Conservation (phyloP, 2,329 filamentous ascomycete genomes). For the Penicillium occitanis region DNA sequence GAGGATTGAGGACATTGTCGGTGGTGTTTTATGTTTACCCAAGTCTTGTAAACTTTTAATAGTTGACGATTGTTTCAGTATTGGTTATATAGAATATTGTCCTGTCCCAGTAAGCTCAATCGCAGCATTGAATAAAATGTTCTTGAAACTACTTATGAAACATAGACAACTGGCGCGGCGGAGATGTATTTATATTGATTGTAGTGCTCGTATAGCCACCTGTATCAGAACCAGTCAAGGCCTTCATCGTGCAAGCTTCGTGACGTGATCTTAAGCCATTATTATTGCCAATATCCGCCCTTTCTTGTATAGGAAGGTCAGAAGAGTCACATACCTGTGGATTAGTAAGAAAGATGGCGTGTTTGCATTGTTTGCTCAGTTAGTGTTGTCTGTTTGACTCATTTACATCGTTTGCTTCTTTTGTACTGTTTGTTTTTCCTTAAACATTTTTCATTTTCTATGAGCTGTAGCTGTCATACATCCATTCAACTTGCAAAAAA, state of each 20-base stretch:
- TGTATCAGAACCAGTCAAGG: neutral
- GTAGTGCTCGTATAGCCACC: neutral
- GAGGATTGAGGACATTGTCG: slow-evolving; percentile 23
- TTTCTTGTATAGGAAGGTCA: neutral
- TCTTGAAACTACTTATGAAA: neutral
- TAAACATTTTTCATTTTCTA: neutral
- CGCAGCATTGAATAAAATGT: neutral
- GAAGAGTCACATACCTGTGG: neutral
- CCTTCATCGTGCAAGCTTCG: no score
- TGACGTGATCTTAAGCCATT: neutral
- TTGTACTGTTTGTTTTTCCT: neutral
- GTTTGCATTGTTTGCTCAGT: neutral
- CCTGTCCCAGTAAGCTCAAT: neutral
- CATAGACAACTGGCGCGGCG: neutral
- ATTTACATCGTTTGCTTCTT: neutral
- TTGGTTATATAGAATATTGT: neutral
- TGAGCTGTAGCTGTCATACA: neutral
- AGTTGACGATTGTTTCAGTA: neutral
- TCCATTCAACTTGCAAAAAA: no score
- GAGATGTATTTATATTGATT: neutral
- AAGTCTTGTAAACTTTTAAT: neutral
- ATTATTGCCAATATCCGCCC: neutral
- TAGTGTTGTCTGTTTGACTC: neutral
- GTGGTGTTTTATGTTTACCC: neutral
- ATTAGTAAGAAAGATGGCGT: neutral